These are phyloP conservation scores for Aspergillus sp. DNA, from an alignment of 2,329 filamentous ascomycete species.

Conservation along the genomic window DNA sequence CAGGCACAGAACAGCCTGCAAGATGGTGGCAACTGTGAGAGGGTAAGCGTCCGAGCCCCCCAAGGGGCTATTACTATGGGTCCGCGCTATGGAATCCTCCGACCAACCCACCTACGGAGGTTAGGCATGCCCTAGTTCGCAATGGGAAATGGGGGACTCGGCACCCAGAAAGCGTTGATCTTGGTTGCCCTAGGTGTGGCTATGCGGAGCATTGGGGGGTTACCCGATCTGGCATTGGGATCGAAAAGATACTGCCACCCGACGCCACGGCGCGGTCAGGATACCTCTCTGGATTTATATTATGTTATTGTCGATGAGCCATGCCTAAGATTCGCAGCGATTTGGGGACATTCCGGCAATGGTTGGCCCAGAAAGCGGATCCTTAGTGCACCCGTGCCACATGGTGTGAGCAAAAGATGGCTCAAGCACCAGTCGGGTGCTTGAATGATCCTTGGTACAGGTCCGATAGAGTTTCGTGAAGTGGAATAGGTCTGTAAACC, in stretches of 20 bases:
- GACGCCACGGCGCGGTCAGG: neutral
- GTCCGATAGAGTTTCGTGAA: constrained; percentile 3
- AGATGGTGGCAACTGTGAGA: constrained; percentile 29
- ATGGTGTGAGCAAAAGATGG: constrained; percentile 19
- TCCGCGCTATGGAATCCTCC: constrained; percentile 31
- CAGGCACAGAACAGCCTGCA: constrained; percentile 24
- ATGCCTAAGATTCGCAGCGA: neutral
- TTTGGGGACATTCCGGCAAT: neutral
- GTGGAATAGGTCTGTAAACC: neutral
- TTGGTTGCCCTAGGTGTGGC: constrained; percentile 17
- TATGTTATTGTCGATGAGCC: neutral
- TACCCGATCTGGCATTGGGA: constrained; percentile 4
- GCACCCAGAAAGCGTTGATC: constrained; percentile 19
- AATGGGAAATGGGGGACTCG: constrained; percentile 19
- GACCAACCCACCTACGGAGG: constrained; percentile 25
- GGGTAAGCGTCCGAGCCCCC: constrained; percentile 28
- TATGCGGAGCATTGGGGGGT: constrained; percentile 15
- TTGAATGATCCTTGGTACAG: neutral
- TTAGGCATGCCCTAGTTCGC: constrained; percentile 26
- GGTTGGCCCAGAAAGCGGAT: constrained; percentile 16
- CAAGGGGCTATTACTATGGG: constrained; percentile 29
- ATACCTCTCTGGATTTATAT: neutral
- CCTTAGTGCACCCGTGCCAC: constrained; percentile 25
- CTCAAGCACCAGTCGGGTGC: constrained; percentile 2
- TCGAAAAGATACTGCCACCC: constrained; percentile 11